Conservation (phyloP, 1,284 basidiomycete species). For the Vanrija sp. region DNA sequence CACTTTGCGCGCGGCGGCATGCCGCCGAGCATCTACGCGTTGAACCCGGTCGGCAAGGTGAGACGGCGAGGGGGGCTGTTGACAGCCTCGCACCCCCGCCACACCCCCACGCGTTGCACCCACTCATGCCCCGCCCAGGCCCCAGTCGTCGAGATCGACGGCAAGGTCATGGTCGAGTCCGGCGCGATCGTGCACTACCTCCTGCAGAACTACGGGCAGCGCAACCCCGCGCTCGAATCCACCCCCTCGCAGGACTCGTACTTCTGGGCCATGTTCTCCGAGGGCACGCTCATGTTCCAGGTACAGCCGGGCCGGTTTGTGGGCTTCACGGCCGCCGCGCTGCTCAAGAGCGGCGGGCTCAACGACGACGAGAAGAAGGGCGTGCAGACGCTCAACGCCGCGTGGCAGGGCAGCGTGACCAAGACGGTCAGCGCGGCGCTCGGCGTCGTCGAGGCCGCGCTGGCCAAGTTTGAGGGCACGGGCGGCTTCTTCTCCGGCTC, state of each 20-base stretch:
- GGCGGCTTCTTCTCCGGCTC: conserved; percentile 31
- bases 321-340: background rate
- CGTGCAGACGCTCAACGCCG: conserved; percentile 12
- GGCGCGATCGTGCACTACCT: conserved; percentile 30
- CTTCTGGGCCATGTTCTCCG: conserved; percentile 33
- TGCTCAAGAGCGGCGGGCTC: conserved; percentile 4
- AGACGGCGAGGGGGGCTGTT: background rate
- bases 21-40: conserved; percentile 15
- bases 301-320: conserved; percentile 15
- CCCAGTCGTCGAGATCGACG: conserved; percentile 28
- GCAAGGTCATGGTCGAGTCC: conserved; percentile 26
- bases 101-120: background rate
- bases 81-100: background rate
- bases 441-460: conserved; percentile 26
- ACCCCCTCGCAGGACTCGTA: conserved; percentile 18
- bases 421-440: conserved; percentile 16
- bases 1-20: conserved; percentile 24
- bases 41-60: conserved; percentile 28
- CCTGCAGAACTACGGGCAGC: conserved; percentile 6
- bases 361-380: conserved; percentile 24
- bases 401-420: background rate
- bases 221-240: conserved; percentile 8
- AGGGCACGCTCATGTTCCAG: conserved; percentile 30
- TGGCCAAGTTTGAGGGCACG: conserved; percentile 8
- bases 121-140: conserved; percentile 13